Evolutionary conservation across 2,329 filamentous ascomycete genomes (phyloP).

Genomic region (Ophiostoma pallidulum): DNA sequence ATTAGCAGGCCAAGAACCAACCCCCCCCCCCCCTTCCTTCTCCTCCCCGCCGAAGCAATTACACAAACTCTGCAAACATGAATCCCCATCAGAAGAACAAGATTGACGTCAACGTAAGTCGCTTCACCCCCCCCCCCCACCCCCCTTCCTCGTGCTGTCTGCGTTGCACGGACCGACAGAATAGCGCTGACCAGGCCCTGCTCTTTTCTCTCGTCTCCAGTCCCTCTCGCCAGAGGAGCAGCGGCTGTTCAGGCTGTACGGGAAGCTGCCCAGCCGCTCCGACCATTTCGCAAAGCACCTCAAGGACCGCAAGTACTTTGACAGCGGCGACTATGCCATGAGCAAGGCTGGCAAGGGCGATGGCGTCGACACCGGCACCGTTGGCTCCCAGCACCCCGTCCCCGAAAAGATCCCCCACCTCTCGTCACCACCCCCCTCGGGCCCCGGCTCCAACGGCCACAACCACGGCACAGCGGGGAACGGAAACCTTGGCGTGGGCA

Average conservation of each 20-base stretch:
- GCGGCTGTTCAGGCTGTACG: constrained; percentile 91
- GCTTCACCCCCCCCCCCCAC: background rate
- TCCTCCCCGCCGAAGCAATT: too few relatives aligned
- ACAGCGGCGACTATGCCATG: constrained; percentile 92
- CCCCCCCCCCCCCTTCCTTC: too few relatives aligned
- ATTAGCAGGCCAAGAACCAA: too few relatives aligned
- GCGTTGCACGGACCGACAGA: too few relatives aligned
- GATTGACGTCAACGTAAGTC: constrained; percentile 83
- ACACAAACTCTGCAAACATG: constrained; percentile 35
- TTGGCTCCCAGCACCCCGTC: constrained; percentile 89
- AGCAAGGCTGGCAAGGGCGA: constrained; percentile 96
- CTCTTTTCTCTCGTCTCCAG: constrained; percentile 37
- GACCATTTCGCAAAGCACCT: constrained; percentile 96
- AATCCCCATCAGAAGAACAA: constrained; percentile 99
- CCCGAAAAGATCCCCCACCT: constrained; percentile 93
- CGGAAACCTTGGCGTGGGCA: constrained; percentile 17
- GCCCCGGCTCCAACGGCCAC: constrained; percentile 19
- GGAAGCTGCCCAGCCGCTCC: constrained; percentile 93
- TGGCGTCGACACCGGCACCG: constrained; percentile 83
- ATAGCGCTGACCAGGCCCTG: too few relatives aligned
- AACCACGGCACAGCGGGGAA: constrained; percentile 17
- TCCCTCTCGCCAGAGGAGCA: constrained; percentile 91
- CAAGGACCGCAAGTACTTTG: constrained; percentile 98
- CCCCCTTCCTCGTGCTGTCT: background rate
- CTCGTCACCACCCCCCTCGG: constrained; percentile 49